Percentiles rank a stretch among this genome's conserved stretches.
Conservation (phyloP, 2,329 filamentous ascomycete genomes). For the Phoma herbarum region DNA sequence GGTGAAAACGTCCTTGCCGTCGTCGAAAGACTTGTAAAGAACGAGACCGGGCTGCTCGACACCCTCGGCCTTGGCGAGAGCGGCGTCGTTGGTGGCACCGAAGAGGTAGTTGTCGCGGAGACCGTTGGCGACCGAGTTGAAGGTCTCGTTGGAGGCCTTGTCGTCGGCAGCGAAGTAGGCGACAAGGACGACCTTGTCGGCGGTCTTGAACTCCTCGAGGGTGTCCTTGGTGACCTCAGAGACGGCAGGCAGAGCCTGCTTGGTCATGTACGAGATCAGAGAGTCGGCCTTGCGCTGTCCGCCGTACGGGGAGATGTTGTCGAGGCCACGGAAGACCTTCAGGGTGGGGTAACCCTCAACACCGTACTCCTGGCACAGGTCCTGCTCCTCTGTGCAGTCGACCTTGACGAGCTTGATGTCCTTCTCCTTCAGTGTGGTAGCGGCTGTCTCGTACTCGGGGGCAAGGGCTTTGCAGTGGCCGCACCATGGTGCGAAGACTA, state of each 20-base stretch:
- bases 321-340: conserved; percentile 95
- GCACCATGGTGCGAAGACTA: conserved; percentile 95
- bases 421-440: conserved; percentile 86
- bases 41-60: conserved; percentile 87
- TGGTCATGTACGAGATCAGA: conserved; percentile 91
- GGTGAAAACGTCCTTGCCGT: conserved; percentile 86
- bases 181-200: conserved; percentile 95
- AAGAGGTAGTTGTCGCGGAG: conserved; percentile 94
- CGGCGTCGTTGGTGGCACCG: conserved; percentile 83
- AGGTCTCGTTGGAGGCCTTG: conserved; percentile 88
- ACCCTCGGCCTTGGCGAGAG: conserved; percentile 87
- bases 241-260: conserved; percentile 94
- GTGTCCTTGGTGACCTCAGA: conserved; percentile 82
- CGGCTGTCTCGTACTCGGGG: conserved; percentile 88
- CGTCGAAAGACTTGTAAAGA: conserved; percentile 97
- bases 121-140: conserved; percentile 75
- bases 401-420: conserved; percentile 85
- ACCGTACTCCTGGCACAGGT: conserved; percentile 87
- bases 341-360: conserved; percentile 98
- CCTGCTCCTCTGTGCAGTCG: conserved; percentile 93
- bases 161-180: conserved; percentile 83
- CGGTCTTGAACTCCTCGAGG: conserved; percentile 94
- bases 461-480: conserved; percentile 99
- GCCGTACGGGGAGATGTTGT: conserved; percentile 82
- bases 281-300: conserved; percentile 88